phyloP scores from a whole-genome alignment of 768 basidiomycete species.

The Lyophyllum semitale region DNA sequence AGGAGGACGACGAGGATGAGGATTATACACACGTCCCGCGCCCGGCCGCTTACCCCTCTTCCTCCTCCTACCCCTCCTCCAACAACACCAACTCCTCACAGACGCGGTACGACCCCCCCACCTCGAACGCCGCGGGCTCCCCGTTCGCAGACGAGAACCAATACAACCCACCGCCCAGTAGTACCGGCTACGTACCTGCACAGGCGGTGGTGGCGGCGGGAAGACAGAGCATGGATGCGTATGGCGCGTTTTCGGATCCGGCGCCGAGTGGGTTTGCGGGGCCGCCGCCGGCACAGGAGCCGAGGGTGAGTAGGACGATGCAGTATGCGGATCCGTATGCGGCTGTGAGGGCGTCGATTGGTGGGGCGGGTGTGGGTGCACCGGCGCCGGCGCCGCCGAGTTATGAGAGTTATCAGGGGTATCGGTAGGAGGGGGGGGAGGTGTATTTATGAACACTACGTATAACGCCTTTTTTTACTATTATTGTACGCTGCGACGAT shows the following conservation, averaged over 20 bases:
- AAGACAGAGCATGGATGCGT: slow-evolving; percentile 80
- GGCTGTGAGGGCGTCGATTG: slow-evolving; percentile 66
- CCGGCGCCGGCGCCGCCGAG: slow-evolving; percentile 37
- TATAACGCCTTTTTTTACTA: no score
- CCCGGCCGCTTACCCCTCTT: slow-evolving; percentile 9
- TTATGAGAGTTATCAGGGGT: slow-evolving; percentile 57
- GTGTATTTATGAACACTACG: no score
- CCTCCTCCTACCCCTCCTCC: slow-evolving; percentile 9
- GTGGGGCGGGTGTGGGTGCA: slow-evolving; percentile 30
- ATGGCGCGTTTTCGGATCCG: slow-evolving; percentile 90
- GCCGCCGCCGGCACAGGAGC: slow-evolving; percentile 38
- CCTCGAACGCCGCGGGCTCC: background rate
- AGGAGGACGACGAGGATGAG: slow-evolving; percentile 56
- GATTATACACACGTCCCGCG: slow-evolving; percentile 53
- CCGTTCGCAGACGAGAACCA: slow-evolving; percentile 58
- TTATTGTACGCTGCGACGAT: no score
- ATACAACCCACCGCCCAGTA: slow-evolving; percentile 23
- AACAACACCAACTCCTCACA: background rate
- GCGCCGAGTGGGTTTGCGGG: slow-evolving; percentile 69
- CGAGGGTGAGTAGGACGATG: slow-evolving; percentile 84
- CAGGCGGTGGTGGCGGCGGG: slow-evolving; percentile 25
- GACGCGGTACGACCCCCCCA: slow-evolving; percentile 11
- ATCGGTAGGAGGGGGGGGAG: slow-evolving; percentile 34
- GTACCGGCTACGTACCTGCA: background rate
- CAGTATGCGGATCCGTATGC: slow-evolving; percentile 91